Evolutionary conservation across 2,329 filamentous ascomycete species (phyloP).

Genomic region (Colletotrichum abscissum): DNA sequence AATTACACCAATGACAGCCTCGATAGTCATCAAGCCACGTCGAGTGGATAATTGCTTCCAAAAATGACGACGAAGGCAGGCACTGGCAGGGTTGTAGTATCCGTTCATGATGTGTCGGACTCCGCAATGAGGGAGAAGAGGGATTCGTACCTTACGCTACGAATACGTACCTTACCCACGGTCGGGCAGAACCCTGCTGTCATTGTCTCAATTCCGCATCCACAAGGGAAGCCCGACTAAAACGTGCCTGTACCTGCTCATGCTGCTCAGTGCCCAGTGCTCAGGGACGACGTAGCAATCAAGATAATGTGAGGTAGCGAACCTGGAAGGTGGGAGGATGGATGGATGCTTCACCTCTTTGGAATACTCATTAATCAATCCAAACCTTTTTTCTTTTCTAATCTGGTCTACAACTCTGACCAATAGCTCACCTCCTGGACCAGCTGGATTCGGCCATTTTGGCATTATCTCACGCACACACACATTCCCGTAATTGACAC

Average conservation of each 20-base stretch:
- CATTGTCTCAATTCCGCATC: slow-evolving; percentile 4
- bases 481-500: slow-evolving; percentile 17
- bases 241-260: not conserved
- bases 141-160: not conserved
- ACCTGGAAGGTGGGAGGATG: not conserved
- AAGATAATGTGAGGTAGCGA: not conserved
- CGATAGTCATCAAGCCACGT: not conserved
- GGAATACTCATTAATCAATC: not conserved
- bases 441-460: not conserved
- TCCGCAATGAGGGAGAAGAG: not conserved
- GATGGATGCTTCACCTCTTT: not conserved
- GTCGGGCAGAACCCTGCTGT: slow-evolving; percentile 2
- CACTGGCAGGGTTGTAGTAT: not conserved
- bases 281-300: not conserved
- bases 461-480: not conserved
- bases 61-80: not conserved
- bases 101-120: not conserved
- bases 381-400: not conserved
- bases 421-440: not conserved
- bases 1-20: not conserved
- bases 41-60: not conserved
- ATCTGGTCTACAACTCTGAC: not conserved
- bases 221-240: not conserved
- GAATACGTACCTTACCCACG: not conserved
- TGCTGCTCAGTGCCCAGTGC: too few relatives aligned